Percentiles rank a stretch among this genome's conserved stretches.
Evolutionary conservation across 768 basidiomycete species (phyloP).

Genomic region (Pleurotus giganteus): DNA sequence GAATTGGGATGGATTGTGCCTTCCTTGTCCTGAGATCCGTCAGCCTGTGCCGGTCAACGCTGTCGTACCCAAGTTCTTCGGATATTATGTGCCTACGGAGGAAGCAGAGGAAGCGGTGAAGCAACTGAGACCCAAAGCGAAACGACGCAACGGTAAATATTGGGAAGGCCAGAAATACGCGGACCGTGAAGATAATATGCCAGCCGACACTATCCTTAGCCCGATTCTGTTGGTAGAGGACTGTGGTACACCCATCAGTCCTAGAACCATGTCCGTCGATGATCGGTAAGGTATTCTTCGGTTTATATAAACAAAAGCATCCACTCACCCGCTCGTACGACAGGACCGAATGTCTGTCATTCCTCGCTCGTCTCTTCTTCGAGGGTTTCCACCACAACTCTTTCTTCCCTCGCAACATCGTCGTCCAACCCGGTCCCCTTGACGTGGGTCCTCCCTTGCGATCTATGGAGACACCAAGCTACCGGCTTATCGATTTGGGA

Average conservation of each 20-base stretch:
- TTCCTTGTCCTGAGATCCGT: slow-evolving; percentile 36
- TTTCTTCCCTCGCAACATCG: slow-evolving; percentile 34
- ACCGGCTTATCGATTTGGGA: slow-evolving; percentile 42
- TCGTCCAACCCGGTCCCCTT: slow-evolving; percentile 34
- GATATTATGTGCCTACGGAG: slow-evolving; percentile 43
- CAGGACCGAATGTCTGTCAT: slow-evolving; percentile 38
- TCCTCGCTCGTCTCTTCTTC: slow-evolving; percentile 35
- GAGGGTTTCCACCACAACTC: slow-evolving; percentile 36
- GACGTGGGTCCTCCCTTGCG: slow-evolving; percentile 15
- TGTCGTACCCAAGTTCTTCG: slow-evolving; percentile 63
- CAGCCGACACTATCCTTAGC: slow-evolving; percentile 25
- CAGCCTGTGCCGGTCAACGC: slow-evolving; percentile 47
- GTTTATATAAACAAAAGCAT: background rate
- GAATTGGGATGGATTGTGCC: slow-evolving; percentile 49
- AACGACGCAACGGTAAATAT: background rate
- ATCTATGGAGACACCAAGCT: slow-evolving; percentile 23
- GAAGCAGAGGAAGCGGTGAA: background rate
- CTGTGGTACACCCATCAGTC: slow-evolving; percentile 32
- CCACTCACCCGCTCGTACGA: no score
- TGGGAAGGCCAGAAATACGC: no score
- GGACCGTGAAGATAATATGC: background rate
- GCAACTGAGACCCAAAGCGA: background rate
- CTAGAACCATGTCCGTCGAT: slow-evolving; percentile 28
- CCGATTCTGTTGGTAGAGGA: slow-evolving; percentile 43
- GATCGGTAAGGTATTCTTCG: slow-evolving; percentile 28